phyloP scores from a whole-genome alignment of 768 basidiomycete species.

The Suillus fuscotomentosus region DNA sequence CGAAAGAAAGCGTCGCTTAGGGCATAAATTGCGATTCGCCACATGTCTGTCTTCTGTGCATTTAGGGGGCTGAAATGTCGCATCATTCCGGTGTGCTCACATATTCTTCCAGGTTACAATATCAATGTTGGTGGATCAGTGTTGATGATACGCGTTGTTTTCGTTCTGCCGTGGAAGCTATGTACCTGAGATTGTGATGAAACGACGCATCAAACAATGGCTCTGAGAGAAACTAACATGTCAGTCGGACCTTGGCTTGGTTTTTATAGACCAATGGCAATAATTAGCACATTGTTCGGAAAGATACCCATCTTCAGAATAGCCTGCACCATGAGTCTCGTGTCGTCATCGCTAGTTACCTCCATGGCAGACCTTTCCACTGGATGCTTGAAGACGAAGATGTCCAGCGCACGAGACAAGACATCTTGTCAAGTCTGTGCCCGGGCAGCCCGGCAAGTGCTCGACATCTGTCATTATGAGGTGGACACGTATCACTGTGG shows the following conservation, averaged over 20 bases:
- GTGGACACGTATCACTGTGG: background rate
- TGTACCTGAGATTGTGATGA: constrained; percentile 6
- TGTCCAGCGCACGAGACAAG: constrained; percentile 60
- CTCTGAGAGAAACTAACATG: constrained; percentile 61
- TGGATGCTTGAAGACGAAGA: constrained; percentile 54
- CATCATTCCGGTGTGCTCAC: constrained; percentile 35
- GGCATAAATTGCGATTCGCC: constrained; percentile 49
- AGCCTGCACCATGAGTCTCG: constrained; percentile 45
- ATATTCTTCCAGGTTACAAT: constrained; percentile 38
- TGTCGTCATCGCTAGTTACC: constrained; percentile 43
- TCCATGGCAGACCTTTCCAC: background rate
- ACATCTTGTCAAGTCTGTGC: constrained; percentile 52
- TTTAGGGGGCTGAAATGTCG: constrained; percentile 34
- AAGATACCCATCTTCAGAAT: constrained; percentile 64
- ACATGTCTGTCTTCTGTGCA: constrained; percentile 45
- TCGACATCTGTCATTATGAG: constrained; percentile 24
- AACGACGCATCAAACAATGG: constrained; percentile 54
- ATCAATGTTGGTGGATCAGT: constrained; percentile 51
- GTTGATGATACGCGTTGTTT: constrained; percentile 62
- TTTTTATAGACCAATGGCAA: constrained; percentile 39
- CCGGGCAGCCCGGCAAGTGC: constrained; percentile 42
- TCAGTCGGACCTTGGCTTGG: constrained; percentile 37
- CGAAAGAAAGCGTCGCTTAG: constrained; percentile 55
- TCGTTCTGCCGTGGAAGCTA: constrained; percentile 70
- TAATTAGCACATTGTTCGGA: constrained; percentile 59